These are phyloP conservation scores for Irpex rosettiformis DNA, from an alignment of 1,284 basidiomycete species.

Conservation along the genomic window DNA sequence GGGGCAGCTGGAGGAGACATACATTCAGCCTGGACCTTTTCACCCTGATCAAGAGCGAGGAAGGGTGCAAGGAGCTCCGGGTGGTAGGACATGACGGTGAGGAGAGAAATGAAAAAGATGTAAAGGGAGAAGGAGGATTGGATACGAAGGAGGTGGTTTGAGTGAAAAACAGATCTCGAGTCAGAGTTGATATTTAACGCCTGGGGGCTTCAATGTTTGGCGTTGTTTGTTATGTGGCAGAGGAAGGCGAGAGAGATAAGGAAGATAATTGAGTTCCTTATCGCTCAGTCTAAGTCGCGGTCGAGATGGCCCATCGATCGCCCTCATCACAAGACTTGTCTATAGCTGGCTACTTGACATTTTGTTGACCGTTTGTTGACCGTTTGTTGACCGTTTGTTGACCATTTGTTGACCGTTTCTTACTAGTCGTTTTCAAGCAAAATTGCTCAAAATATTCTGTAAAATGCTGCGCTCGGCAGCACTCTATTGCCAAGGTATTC, in stretches of 20 bases:
- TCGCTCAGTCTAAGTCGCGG: background rate
- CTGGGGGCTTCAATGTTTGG: constrained; percentile 5
- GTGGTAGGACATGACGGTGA: constrained; percentile 44
- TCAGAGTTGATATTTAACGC: constrained; percentile 13
- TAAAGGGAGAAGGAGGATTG: constrained; percentile 6
- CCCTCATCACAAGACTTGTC: background rate
- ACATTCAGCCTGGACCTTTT: constrained; percentile 93
- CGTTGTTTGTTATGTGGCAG: constrained; percentile 9
- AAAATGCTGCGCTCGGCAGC: background rate
- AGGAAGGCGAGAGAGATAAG: background rate
- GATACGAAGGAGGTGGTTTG: constrained; percentile 18
- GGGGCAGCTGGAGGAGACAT: constrained; percentile 25
- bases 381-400: too few relatives aligned
- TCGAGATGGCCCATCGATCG: background rate
- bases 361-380: too few relatives aligned
- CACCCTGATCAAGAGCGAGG: constrained; percentile 83
- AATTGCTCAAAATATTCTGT: too few relatives aligned
- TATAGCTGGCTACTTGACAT: background rate
- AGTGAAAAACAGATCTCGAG: constrained; percentile 19
- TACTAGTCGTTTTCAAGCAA: too few relatives aligned
- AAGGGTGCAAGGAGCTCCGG: constrained; percentile 86
- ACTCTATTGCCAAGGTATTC: background rate
- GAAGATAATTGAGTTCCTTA: background rate
- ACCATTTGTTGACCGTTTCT: too few relatives aligned
- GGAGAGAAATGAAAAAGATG: background rate